Base-by-base conservation (phyloP, 208 protist species). In the Trypanosoma avium region DNA sequence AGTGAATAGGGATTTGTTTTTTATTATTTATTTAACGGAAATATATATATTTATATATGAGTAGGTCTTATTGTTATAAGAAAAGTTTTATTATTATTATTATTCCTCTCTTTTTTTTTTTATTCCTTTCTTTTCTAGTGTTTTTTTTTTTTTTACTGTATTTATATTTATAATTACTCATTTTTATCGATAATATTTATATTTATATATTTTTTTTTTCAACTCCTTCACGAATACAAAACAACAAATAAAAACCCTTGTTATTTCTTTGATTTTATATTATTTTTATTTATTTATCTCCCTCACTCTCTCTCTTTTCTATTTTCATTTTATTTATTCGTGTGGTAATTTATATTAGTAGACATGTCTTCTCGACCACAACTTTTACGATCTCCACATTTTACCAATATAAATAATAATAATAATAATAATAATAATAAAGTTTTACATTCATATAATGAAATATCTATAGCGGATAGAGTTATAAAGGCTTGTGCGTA, bases 401-500 rank as follows among this genome's bases (percentile, higher is more conserved):
- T 62, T 12, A 66, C 49, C 19, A 46, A 66, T 26, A 42, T 32
- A 3, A 33, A 17, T 21, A 46, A 21, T 4, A 19, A 29, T 30
- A 30, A 17, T 22, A 27, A 42, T 5, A 27, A 12, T 17, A 30
- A 15, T 29, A 19, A 10, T 19, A 1, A 32, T n/a, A 21, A 33
- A 52, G 42, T 27, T 50, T 24, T 15, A 30, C 3, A 27, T 33
- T 19, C 43, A 0, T 76, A 71, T 56, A 77, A 67, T 48, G 70
- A 68, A 10, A 32, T 65, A n/a, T 42, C 60, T 15, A 50, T 70
- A 9, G 60, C 64, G 30, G 70, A 87, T 56, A 57, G 70, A n/a
- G 83, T 95, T 9, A 70, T 86, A 24, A 67, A 73, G 30, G 85
- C 85, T 1, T 78, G 70, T 24, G 79, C 76, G 15, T 95, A 86